phyloP scores from a whole-genome alignment of 2,329 filamentous ascomycete genomes.

The Niveomyces coronatus region DNA sequence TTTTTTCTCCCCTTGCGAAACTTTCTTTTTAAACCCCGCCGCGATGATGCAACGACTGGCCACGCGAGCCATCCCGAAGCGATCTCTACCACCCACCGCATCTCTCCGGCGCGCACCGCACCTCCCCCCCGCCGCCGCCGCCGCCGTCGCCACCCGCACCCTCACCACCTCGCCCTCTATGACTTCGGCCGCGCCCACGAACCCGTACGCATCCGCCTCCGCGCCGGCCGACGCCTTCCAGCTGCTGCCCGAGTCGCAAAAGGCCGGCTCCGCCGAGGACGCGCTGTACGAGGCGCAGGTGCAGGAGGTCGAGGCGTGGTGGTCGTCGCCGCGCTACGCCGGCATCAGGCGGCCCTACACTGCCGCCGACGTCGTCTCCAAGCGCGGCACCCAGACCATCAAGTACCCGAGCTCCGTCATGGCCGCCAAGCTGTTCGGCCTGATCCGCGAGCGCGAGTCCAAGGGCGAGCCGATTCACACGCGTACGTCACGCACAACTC shows the following conservation, averaged over 20 bases:
- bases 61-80: constrained; percentile 3
- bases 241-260: constrained; percentile 65
- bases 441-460: constrained; percentile 67
- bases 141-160: constrained; percentile 16
- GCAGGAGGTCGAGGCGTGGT: constrained; percentile 81
- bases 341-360: constrained; percentile 90
- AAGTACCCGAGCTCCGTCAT: constrained; percentile 87
- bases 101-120: background rate
- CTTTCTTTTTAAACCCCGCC: background rate
- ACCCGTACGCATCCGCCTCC: constrained; percentile 20
- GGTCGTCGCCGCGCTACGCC: constrained; percentile 71
- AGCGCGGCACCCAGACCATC: constrained; percentile 79
- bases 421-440: constrained; percentile 87
- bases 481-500: constrained; percentile 42
- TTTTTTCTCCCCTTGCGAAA: too few species aligned
- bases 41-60: constrained; percentile 10
- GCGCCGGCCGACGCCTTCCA: constrained; percentile 69
- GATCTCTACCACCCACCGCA: constrained; percentile 5
- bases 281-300: constrained; percentile 75
- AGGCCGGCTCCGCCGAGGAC: constrained; percentile 74
- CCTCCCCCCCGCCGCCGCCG: too few species aligned
- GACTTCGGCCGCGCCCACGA: constrained; percentile 23
- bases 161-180: constrained; percentile 24
- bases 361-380: constrained; percentile 83
- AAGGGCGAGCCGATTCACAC: constrained; percentile 87